Base-by-base conservation (phyloP, 768 basidiomycete genomes). In the Tephrocybe sp. region DNA sequence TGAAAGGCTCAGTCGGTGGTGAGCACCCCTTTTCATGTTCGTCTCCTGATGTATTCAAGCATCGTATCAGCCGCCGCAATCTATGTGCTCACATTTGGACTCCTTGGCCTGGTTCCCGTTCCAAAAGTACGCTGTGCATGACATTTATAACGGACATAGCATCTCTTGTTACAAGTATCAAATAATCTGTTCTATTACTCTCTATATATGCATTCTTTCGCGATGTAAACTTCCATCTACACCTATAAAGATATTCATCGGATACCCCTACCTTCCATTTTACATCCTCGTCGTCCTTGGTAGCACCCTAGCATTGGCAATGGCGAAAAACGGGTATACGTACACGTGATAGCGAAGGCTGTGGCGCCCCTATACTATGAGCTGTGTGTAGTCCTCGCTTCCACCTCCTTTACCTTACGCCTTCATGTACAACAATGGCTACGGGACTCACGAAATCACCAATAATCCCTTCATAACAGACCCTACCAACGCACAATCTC, bases 381-480 rank as follows among this genome's bases (percentile, higher is more conserved):
- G 13, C 12, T 8, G 9, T n/a, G 25, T 38, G 3, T 28, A 34
- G n/a, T n/a, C n/a, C n/a, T n/a, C n/a, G n/a, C n/a, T n/a, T 12
- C 40, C 11, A 2, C 26, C 16, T 12, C n/a, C 32, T 56, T 24
- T 47, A 42, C 42, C 53, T 54, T 58, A 44, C 38, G 30, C 50
- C 36, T 43, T 49, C 56, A 77, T 73, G 77, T 79, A 78, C 62
- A 62, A 68, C 54, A 68, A 69, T 51, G 69, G 67, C 16, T 79
- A 75, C 54, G 67, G 65, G 13, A 36, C 70, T n/a, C 67, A 68
- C 32, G 66, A 65, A 25, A 47, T 73, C 52, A 71, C 72, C 42
- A 90, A 86, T 60, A 89, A 89, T 57, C 88, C 88, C 0, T 89
- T 90, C 67, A 69, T 83, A 59, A 71, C 75, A 39, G 78, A 80